These are phyloP conservation scores for Metarhizium rileyi DNA, from an alignment of 2,329 filamentous ascomycete species.

Conservation along the genomic window DNA sequence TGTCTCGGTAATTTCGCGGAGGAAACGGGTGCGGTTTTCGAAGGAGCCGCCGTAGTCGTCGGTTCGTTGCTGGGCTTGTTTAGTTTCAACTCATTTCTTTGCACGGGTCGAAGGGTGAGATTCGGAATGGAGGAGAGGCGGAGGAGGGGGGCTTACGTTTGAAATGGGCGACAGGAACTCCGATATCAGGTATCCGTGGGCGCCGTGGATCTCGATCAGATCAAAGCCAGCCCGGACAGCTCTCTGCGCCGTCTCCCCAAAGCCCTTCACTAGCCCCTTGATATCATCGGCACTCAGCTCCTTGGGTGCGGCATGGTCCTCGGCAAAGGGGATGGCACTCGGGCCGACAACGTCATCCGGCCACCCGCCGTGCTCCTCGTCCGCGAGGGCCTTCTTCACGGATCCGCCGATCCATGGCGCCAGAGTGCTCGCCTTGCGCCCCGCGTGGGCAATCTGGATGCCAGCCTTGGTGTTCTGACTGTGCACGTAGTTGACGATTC, in stretches of 20 bases:
- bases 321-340: slow-evolving; percentile 47
- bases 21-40: slow-evolving; percentile 54
- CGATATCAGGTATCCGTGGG: slow-evolving; percentile 57
- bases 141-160: too few species aligned
- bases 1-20: slow-evolving; percentile 42
- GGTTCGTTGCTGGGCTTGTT: slow-evolving; percentile 36
- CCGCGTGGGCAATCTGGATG: slow-evolving; percentile 76
- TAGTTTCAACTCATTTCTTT: slow-evolving; percentile 5
- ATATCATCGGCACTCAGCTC: slow-evolving; percentile 64
- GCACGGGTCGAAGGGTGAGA: background rate
- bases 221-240: slow-evolving; percentile 65
- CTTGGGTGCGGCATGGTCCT: slow-evolving; percentile 50
- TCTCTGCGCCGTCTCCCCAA: slow-evolving; percentile 45
- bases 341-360: slow-evolving; percentile 43
- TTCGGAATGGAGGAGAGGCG: too few species aligned
- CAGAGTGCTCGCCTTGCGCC: slow-evolving; percentile 54
- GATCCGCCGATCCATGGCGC: slow-evolving; percentile 51
- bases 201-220: slow-evolving; percentile 58
- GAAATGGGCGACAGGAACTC: slow-evolving; percentile 53
- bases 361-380: slow-evolving; percentile 44
- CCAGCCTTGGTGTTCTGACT: slow-evolving; percentile 66
- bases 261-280: slow-evolving; percentile 50
- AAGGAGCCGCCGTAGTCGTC: slow-evolving; percentile 58
- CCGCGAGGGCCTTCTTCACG: slow-evolving; percentile 43
- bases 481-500: slow-evolving; percentile 70